These are phyloP conservation scores for Insectozyma bohioensis DNA, from an alignment of 1,139 yeast species.

Conservation along the genomic window DNA sequence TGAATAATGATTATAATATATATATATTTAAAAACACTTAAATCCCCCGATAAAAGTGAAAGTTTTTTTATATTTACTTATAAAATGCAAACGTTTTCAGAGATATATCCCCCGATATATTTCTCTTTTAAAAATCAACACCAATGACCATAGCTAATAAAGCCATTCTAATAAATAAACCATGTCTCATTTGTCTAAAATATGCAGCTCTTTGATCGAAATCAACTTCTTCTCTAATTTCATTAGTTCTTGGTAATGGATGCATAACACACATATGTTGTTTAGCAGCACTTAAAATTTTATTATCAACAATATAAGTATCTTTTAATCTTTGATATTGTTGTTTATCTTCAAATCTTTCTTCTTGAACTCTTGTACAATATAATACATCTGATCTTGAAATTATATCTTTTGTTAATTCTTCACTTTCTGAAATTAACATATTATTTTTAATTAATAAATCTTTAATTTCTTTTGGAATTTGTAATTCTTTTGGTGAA, in stretches of 20 bases:
- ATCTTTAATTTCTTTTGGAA: slow-evolving; percentile 72
- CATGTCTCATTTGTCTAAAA: slow-evolving; percentile 99
- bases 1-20: not conserved
- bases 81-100: too few species aligned
- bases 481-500: slow-evolving; percentile 80
- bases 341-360: slow-evolving; percentile 75
- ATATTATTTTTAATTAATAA: slow-evolving; percentile 66
- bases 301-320: slow-evolving; percentile 89
- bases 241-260: slow-evolving; percentile 96
- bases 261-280: slow-evolving; percentile 99
- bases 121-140: slow-evolving; percentile 49
- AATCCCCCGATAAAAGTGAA: slow-evolving; percentile 1
- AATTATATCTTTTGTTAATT: slow-evolving; percentile 78
- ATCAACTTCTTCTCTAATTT: slow-evolving; percentile 97
- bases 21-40: not conserved
- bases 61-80: too few species aligned
- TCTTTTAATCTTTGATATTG: slow-evolving; percentile 90
- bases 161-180: slow-evolving; percentile 98
- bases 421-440: slow-evolving; percentile 71
- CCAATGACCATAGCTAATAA: slow-evolving; percentile 97
- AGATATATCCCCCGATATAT: slow-evolving; percentile 7
- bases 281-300: slow-evolving; percentile 86
- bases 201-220: slow-evolving; percentile 99
- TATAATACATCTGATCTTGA: slow-evolving; percentile 91
- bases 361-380: slow-evolving; percentile 98